Percentiles rank a stretch among this genome's conserved stretches.
These are phyloP conservation scores for Lipomyces sp. DNA, from an alignment of 805 yeast species.

Conservation along the genomic window DNA sequence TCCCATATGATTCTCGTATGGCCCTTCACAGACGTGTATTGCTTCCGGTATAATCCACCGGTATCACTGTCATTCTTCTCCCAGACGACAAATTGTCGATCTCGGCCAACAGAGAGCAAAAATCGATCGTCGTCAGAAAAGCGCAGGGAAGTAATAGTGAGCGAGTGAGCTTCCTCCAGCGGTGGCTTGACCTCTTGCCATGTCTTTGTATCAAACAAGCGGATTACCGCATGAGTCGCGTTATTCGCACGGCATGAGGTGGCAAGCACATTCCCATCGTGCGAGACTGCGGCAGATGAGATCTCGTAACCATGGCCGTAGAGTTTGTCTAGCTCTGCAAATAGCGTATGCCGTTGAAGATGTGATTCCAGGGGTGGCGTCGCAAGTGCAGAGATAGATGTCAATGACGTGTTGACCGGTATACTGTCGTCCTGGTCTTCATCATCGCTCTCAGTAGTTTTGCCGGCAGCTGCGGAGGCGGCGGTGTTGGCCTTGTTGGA, in stretches of 20 bases:
- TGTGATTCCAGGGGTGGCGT: constrained; percentile 86
- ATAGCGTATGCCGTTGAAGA: constrained; percentile 82
- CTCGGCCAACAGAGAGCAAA: constrained; percentile 79
- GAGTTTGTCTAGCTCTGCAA: constrained; percentile 92
- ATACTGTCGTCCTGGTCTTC: constrained; percentile 37
- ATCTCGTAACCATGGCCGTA: constrained; percentile 98
- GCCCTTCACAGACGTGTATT: constrained; percentile 57
- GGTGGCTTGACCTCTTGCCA: constrained; percentile 60
- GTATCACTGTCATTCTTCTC: constrained; percentile 36
- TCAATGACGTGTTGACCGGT: constrained; percentile 39
- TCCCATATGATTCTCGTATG: constrained; percentile 96
- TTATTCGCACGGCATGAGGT: constrained; percentile 90
- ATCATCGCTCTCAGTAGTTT: constrained; percentile 41
- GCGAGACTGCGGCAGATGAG: constrained; percentile 69
- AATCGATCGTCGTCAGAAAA: constrained; percentile 60
- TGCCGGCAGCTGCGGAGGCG: constrained; percentile 44
- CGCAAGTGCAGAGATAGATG: constrained; percentile 46
- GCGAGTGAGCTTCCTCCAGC: constrained; percentile 61
- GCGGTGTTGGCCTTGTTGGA: constrained; percentile 76
- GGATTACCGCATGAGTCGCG: constrained; percentile 76
- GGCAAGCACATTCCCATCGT: constrained; percentile 63
- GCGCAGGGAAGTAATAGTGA: constrained; percentile 79
- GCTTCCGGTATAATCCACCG: constrained; percentile 43
- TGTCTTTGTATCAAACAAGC: constrained; percentile 61
- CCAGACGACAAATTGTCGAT: constrained; percentile 82